Percentiles rank a stretch among this genome's conserved stretches.
These are phyloP conservation scores for Metschnikowia kunwiensis DNA, from an alignment of 805 yeast genomes.

Conservation along the genomic window DNA sequence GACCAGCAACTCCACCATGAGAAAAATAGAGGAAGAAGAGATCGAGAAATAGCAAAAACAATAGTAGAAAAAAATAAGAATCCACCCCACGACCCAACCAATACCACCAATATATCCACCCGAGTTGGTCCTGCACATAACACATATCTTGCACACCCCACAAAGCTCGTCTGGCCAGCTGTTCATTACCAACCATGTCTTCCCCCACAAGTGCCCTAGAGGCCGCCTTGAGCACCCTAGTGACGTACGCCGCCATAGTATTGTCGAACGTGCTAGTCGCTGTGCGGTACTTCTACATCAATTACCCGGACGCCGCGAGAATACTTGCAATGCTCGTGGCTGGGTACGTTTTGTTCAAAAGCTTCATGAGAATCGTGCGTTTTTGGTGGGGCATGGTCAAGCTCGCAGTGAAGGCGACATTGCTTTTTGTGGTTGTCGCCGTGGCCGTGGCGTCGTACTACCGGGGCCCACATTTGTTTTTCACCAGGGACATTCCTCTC, in stretches of 20 bases:
- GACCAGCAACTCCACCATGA: too few species aligned
- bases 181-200: slow-evolving; percentile 4
- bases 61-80: too few species aligned
- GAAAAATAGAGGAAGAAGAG: too few species aligned
- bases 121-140: too few species aligned
- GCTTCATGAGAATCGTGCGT: slow-evolving; percentile 10
- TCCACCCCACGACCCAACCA: too few species aligned
- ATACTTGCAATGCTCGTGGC: slow-evolving; percentile 4
- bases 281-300: slow-evolving; percentile 6
- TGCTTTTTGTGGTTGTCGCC: slow-evolving; percentile 2
- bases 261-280: slow-evolving; percentile 4
- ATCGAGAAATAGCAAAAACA: too few species aligned
- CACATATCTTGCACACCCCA: not conserved
- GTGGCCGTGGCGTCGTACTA: slow-evolving; percentile 8
- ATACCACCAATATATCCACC: too few species aligned
- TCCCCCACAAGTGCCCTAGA: slow-evolving; percentile 2
- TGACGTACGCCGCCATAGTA: not conserved
- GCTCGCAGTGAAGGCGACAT: slow-evolving; percentile 7
- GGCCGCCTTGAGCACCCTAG: slow-evolving; percentile 2
- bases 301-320: slow-evolving; percentile 11
- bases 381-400: slow-evolving; percentile 14
- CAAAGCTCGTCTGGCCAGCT: slow-evolving; percentile 2
- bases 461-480: slow-evolving; percentile 13
- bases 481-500: slow-evolving; percentile 10
- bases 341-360: slow-evolving; percentile 10